Evolutionary conservation across 352 stramenopile genomes (phyloP).

Genomic region (Globisporangium acanthophoron): DNA sequence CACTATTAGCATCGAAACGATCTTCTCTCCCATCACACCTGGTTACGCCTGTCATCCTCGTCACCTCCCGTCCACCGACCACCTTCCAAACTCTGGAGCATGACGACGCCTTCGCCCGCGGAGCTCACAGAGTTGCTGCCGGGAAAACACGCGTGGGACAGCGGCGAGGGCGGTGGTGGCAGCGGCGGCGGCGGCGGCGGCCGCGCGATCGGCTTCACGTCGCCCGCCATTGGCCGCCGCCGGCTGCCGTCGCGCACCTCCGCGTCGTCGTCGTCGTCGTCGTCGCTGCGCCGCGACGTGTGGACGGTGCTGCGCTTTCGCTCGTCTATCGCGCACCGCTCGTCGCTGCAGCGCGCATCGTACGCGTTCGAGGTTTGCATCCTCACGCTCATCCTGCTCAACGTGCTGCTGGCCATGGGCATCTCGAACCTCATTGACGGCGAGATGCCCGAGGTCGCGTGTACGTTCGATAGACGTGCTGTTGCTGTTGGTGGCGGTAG

Average conservation of each 20-base stretch:
- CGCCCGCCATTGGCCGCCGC: neutral
- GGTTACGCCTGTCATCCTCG: neutral
- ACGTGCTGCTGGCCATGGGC: constrained; percentile 73
- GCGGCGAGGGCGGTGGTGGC: constrained; percentile 6
- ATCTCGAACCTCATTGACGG: constrained; percentile 30
- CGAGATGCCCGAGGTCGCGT: constrained; percentile 5
- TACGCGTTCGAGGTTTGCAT: constrained; percentile 64
- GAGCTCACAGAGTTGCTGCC: constrained; percentile 25
- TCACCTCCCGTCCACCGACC: constrained; percentile 1
- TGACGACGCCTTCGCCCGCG: neutral
- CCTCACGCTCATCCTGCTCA: constrained; percentile 69
- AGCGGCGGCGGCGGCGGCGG: neutral
- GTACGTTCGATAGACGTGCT: neutral
- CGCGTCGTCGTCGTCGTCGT: constrained; percentile 1
- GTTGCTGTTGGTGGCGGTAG: neutral
- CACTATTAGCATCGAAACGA: too few relatives aligned
- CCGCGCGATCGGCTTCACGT: constrained; percentile 12
- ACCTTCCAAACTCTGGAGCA: neutral
- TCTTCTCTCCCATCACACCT: too few relatives aligned
- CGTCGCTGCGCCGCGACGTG: constrained; percentile 42
- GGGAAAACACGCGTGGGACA: constrained; percentile 25
- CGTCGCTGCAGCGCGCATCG: constrained; percentile 56
- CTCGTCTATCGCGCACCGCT: constrained; percentile 49
- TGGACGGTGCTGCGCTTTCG: constrained; percentile 79
- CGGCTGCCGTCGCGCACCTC: neutral